Conservation (phyloP, 805 yeast species). For the Candida vartiovaarae region DNA sequence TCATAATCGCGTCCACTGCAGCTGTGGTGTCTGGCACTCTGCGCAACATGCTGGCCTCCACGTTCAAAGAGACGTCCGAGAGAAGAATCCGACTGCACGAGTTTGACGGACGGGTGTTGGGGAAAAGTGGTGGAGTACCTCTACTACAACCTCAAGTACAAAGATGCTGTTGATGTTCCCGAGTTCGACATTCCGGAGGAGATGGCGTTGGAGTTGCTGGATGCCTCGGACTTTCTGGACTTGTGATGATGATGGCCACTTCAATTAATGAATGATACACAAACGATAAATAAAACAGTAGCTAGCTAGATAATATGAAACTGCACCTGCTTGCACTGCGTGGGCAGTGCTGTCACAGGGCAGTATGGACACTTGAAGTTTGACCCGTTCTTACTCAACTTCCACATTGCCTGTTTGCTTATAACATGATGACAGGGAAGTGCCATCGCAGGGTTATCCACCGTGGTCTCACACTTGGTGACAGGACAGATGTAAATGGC, state of each 20-base stretch:
- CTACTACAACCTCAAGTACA: constrained; percentile 66
- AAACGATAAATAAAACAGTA: background rate
- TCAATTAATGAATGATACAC: background rate
- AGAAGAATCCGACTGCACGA: constrained; percentile 50
- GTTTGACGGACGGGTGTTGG: constrained; percentile 65
- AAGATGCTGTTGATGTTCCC: constrained; percentile 54
- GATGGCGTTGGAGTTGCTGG: constrained; percentile 82
- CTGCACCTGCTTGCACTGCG: constrained; percentile 37
- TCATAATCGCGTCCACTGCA: constrained; percentile 59
- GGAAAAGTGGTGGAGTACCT: constrained; percentile 82
- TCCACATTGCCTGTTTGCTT: constrained; percentile 44
- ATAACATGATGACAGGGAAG: constrained; percentile 61
- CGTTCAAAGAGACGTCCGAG: constrained; percentile 54
- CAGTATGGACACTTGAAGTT: constrained; percentile 70
- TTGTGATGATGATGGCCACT: constrained; percentile 27
- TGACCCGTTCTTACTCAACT: constrained; percentile 35
- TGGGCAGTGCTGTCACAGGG: constrained; percentile 40
- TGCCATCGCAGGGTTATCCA: constrained; percentile 52
- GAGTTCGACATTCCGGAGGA: constrained; percentile 92
- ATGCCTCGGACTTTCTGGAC: constrained; percentile 88
- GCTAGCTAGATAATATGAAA: constrained; percentile 24
- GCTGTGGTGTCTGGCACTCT: constrained; percentile 69
- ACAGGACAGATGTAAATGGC: constrained; percentile 70
- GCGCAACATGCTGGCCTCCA: constrained; percentile 45
- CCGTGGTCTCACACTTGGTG: constrained; percentile 52